Evolutionary conservation across 78 protist species (phyloP), one percentile per base, ranked within the genome.

Genomic region (Pelomyxa schiedti): DNA sequence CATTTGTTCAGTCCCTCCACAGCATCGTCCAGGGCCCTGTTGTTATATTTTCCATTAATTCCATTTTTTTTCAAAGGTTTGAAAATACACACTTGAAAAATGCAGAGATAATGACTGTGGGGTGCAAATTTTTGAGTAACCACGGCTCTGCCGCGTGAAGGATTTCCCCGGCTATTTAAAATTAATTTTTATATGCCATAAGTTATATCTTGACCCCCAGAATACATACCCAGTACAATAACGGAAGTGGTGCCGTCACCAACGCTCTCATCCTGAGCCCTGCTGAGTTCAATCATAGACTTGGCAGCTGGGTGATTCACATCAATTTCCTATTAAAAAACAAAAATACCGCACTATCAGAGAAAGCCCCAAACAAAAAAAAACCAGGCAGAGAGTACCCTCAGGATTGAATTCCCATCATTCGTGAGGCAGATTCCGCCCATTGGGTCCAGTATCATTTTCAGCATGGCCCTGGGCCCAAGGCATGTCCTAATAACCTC

Each of bases 171-270:
- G 94, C 89, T 78, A 38, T 1, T 7, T 16, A 3, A 5, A 7
- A 8, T 65, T 65, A 65, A 65, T 28, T 3, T n/a, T n/a, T n/a
- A n/a, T n/a, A n/a, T n/a, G n/a, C n/a, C n/a, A n/a, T n/a, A n/a
- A n/a, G n/a, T 4, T 47, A 16, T 2, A 75, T 67, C 26, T 8
- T 6, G 7, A 6, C 63, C 6, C 39, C 64, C 35, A 30, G 38
- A 8, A 7, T 36, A 40, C 82, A 24, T 4, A 70, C 88, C 83
- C 39, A 95, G 75, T 29, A 97, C 85, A 53, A 95, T 92, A 2
- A 95, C 99, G 0, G 97, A 90, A 0, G 99, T 97, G 42, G 99
- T 97, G 28, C 99, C 99, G 42, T 97, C 99, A 32, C 99, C 99
- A n/a, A 92, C 89, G 72, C 80, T 85, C 79, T 95, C 99, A 68